These are phyloP conservation scores for Polyporus tsugae DNA, from an alignment of 1,284 basidiomycete species.

Conservation along the genomic window DNA sequence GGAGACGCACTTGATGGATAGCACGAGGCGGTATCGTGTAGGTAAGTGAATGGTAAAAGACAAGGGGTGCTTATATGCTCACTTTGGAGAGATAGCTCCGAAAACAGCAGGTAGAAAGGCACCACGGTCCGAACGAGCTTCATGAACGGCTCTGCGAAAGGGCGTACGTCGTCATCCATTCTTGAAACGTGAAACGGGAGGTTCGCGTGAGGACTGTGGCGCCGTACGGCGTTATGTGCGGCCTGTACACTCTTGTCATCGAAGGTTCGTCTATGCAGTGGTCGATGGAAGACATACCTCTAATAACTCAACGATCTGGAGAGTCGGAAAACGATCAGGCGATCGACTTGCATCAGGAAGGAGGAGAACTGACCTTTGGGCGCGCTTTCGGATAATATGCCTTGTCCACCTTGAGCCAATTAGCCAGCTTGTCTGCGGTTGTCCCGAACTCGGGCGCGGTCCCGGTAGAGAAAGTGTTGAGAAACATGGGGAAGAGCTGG, in stretches of 20 bases:
- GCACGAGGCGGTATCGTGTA: neutral
- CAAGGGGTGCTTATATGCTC: constrained; percentile 9
- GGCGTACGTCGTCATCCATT: constrained; percentile 4
- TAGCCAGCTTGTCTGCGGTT: constrained; percentile 30
- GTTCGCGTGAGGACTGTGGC: constrained; percentile 11
- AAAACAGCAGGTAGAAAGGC: constrained; percentile 29
- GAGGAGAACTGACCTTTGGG: constrained; percentile 26
- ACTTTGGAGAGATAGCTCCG: constrained; percentile 30
- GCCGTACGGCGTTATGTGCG: constrained; percentile 28
- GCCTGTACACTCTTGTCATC: constrained; percentile 21
- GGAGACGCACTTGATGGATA: constrained; percentile 23
- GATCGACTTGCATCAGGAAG: neutral
- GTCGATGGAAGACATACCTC: constrained; percentile 29
- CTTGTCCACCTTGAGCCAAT: constrained; percentile 32
- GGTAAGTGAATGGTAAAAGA: constrained; percentile 3
- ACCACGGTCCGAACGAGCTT: constrained; percentile 30
- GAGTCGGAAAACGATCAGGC: neutral
- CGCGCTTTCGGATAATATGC: constrained; percentile 36
- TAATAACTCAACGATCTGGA: constrained; percentile 33
- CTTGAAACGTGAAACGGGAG: neutral
- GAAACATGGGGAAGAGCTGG: constrained; percentile 33
- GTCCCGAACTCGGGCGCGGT: constrained; percentile 22
- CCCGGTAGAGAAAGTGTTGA: constrained; percentile 27
- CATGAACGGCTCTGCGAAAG: constrained; percentile 32
- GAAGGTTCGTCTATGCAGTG: neutral